Percentiles rank a stretch among this genome's conserved stretches.
Conservation (phyloP, 2,329 filamentous ascomycete species). For the Pseudomassariella vexata region DNA sequence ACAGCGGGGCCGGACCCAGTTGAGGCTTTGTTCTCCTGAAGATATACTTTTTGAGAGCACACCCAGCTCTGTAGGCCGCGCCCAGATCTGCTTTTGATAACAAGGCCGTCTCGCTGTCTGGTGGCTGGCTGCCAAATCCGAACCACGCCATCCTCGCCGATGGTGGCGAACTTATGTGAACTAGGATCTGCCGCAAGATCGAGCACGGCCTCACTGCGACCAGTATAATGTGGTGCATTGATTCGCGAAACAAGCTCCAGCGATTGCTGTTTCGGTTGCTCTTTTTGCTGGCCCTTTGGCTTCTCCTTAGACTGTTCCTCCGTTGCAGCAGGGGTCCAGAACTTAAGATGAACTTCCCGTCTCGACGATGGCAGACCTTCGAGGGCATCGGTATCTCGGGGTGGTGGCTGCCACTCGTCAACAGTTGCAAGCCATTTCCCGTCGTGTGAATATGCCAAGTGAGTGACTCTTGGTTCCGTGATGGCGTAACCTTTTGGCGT, state of each 20-base stretch:
- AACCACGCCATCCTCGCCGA: constrained; percentile 74
- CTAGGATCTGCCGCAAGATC: constrained; percentile 67
- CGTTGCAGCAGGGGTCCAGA: constrained; percentile 72
- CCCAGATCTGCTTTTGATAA: constrained; percentile 51
- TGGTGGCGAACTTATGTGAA: constrained; percentile 70
- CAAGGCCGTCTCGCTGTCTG: constrained; percentile 62
- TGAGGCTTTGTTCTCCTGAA: constrained; percentile 36
- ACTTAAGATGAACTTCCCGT: constrained; percentile 79
- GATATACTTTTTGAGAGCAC: constrained; percentile 53
- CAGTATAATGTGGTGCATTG: constrained; percentile 70
- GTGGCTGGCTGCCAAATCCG: constrained; percentile 76
- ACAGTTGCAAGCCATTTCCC: constrained; percentile 87
- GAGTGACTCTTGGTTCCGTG: constrained; percentile 70
- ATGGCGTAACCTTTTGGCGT: constrained; percentile 67
- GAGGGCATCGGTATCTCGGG: constrained; percentile 59
- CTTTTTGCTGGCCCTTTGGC: not conserved
- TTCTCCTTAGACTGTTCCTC: constrained; percentile 32
- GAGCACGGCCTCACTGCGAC: constrained; percentile 55
- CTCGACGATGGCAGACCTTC: constrained; percentile 39
- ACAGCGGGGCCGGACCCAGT: constrained; percentile 25
- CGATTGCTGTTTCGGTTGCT: constrained; percentile 17
- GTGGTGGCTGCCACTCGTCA: constrained; percentile 81
- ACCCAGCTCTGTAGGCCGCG: constrained; percentile 68
- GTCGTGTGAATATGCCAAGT: constrained; percentile 70
- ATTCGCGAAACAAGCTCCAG: constrained; percentile 80